Evolutionary conservation across 371 early-diverging fungal genomes (phyloP), one percentile per base, ranked within the genome.

Genomic region (Haplosporangium sp.): DNA sequence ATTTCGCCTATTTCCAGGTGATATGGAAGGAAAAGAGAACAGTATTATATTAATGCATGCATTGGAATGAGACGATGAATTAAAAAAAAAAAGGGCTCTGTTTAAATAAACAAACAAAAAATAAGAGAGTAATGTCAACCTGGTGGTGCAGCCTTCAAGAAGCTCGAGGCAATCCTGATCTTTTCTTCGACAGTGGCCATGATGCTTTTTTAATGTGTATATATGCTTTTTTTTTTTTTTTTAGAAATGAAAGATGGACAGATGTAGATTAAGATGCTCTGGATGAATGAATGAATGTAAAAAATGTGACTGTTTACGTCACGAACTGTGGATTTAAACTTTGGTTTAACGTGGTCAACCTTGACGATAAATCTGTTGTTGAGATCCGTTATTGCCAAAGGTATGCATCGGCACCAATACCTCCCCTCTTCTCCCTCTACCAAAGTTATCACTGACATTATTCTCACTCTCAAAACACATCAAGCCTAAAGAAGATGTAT

Each of bases 111-210:
- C 58, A 10, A 11, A 7, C 27, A 57, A 7, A 57, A 20, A 35
- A 17, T 11, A 35, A 35, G 8, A 3, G 19, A 10, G 27, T 27
- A 60, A 40, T 38, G 5, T 65, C 34, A 42, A 77, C 99, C 99
- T 8, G 99, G 99, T 27, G 99, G 99, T 61, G 94, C 92, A 40
- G 92, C 90, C 59, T 92, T 85, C 38, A 98, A 85, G 70, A 98
- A 95, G 35, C 86, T 83, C n/a, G 92, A 87, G 34, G 94, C 96
- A 69, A 95, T 94, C 63, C 91, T 86, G 40, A 97, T 87, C 75
- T 91, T 92, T 64, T 92, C 91, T 65, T 91, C 89, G 39, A 55
- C 63, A 44, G 78, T 78, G 52, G 78, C 74, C 78, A 78, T 77
- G 13, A 44, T 44, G 44, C 44, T 44, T 27, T 27, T 27, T 27